Conservation (phyloP, 2,329 filamentous ascomycete genomes). For the Colletotrichum eremochloae region DNA sequence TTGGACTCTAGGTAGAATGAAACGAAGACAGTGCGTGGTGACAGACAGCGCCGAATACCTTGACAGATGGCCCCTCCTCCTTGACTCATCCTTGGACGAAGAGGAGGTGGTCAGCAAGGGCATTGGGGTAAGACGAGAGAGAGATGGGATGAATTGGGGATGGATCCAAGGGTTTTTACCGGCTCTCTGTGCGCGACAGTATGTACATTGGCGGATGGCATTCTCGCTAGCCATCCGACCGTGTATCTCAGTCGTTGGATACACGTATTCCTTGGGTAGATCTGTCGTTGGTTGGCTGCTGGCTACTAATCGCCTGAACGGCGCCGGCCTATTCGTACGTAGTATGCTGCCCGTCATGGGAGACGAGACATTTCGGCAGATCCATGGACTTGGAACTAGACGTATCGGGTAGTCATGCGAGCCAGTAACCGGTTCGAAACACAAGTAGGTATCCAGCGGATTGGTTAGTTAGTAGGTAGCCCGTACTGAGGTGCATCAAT, state of each 20-base stretch:
- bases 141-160: slow-evolving; percentile 18
- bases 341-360: slow-evolving; percentile 1
- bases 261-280: neutral
- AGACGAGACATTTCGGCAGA: neutral
- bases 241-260: neutral
- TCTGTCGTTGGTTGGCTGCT: too few species aligned
- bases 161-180: neutral
- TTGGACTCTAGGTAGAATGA: neutral
- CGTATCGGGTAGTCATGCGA: neutral
- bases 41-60: neutral
- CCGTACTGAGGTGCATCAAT: too few species aligned
- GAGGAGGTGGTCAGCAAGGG: slow-evolving; percentile 28
- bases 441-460: neutral
- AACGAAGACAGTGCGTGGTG: neutral
- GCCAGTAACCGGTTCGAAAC: neutral
- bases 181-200: neutral
- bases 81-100: slow-evolving; percentile 31
- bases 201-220: neutral
- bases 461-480: neutral
- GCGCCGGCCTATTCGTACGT: too few species aligned
- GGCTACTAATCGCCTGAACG: too few species aligned
- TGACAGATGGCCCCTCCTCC: too few species aligned
- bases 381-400: neutral
- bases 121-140: neutral
- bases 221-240: neutral